Evolutionary conservation across 2,329 filamentous ascomycete species (phyloP).

Genomic region (Daldinia eschscholtzii): DNA sequence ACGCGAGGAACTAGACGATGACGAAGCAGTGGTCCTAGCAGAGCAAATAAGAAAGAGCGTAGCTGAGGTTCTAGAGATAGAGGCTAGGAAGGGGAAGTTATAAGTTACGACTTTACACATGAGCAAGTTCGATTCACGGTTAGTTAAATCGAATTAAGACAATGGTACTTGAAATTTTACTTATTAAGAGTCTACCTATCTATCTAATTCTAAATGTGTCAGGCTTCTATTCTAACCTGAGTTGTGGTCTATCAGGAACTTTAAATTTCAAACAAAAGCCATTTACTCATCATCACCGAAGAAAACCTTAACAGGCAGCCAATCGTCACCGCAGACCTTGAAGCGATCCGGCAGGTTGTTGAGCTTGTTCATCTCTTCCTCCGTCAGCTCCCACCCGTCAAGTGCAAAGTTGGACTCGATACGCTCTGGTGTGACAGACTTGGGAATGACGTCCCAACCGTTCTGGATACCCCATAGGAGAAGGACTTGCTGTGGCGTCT

Average conservation of each 20-base stretch:
- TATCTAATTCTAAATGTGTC: conserved; percentile 34
- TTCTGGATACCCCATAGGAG: conserved; percentile 85
- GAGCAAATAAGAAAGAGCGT: conserved; percentile 65
- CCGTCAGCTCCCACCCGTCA: conserved; percentile 78
- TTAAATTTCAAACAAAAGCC: neutral
- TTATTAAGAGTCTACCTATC: conserved; percentile 39
- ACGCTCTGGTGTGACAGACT: conserved; percentile 79
- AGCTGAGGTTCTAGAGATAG: conserved; percentile 61
- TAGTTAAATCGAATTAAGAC: neutral
- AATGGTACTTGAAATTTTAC: conserved; percentile 16
- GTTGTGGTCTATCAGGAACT: conserved; percentile 14
- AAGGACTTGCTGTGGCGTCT: conserved; percentile 80
- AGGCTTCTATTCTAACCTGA: conserved; percentile 11
- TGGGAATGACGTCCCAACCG: conserved; percentile 87
- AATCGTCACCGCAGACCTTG: conserved; percentile 83
- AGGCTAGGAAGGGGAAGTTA: conserved; percentile 56
- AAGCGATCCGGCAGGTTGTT: conserved; percentile 79
- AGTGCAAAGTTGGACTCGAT: conserved; percentile 82
- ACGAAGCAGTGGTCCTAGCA: conserved; percentile 74
- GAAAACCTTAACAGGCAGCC: conserved; percentile 83
- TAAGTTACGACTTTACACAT: conserved; percentile 11
- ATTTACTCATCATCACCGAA: conserved; percentile 82
- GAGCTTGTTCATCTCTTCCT: conserved; percentile 78
- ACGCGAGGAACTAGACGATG: conserved; percentile 80
- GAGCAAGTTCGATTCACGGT: neutral